Percentiles rank a stretch among this genome's conserved stretches.
Conservation (phyloP, 805 yeast genomes). For the Ogataea nonfermentans region DNA sequence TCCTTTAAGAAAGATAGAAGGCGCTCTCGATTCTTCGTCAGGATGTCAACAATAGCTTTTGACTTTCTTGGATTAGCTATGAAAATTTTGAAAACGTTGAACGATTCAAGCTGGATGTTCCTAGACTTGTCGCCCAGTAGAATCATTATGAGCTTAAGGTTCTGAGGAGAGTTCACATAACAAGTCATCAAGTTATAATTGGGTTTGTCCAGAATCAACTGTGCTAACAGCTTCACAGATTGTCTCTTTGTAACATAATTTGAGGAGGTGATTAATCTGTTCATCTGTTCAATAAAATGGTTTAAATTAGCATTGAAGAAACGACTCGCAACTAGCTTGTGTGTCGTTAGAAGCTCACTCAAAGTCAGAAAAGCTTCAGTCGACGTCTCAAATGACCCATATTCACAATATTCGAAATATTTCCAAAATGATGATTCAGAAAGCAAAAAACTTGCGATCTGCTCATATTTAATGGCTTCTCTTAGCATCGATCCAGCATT, state of each 20-base stretch:
- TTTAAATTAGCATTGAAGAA: constrained; percentile 62
- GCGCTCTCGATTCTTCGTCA: constrained; percentile 79
- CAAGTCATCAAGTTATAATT: constrained; percentile 70
- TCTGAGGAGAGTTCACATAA: constrained; percentile 78
- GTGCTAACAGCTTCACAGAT: constrained; percentile 71
- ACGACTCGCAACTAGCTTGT: constrained; percentile 65
- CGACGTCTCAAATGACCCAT: constrained; percentile 81
- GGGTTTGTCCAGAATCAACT: constrained; percentile 65
- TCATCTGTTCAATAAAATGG: constrained; percentile 59
- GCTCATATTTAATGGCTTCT: constrained; percentile 81
- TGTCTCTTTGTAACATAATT: constrained; percentile 94
- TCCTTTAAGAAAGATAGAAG: constrained; percentile 65
- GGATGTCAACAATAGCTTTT: constrained; percentile 73
- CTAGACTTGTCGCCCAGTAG: constrained; percentile 84
- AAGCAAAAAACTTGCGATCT: constrained; percentile 58
- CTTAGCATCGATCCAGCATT: constrained; percentile 76
- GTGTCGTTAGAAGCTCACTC: constrained; percentile 64
- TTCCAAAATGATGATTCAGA: constrained; percentile 71
- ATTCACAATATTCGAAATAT: constrained; percentile 73
- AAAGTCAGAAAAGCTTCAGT: constrained; percentile 85
- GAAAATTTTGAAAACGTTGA: constrained; percentile 89
- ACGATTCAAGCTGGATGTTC: constrained; percentile 86
- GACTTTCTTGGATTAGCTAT: constrained; percentile 95
- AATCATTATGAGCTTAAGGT: constrained; percentile 83
- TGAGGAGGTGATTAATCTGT: constrained; percentile 66